phyloP scores from a whole-genome alignment of 78 protist species.

The Dictyostelium capitatum region DNA sequence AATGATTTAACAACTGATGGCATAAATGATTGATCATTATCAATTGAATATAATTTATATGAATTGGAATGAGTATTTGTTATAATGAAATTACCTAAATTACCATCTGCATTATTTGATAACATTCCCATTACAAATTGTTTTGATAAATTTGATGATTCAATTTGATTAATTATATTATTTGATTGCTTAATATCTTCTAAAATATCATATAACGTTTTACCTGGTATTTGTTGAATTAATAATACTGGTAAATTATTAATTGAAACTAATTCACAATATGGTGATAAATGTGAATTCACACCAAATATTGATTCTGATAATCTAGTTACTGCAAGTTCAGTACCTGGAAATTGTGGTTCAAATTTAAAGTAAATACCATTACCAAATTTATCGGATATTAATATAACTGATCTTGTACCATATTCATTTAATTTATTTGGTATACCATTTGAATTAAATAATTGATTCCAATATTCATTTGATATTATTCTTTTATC shows the following conservation, averaged over 20 bases:
- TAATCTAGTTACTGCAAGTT: background rate
- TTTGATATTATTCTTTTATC: background rate
- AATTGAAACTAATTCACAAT: background rate
- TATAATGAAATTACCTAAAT: background rate
- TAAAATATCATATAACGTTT: background rate
- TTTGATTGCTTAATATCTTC: background rate
- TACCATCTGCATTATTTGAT: background rate
- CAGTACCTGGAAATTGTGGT: conserved; percentile 8
- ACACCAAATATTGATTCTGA: background rate
- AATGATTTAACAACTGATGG: background rate
- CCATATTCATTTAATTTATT: background rate
- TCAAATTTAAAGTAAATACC: background rate
- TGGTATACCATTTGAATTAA: background rate
- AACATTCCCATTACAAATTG: background rate
- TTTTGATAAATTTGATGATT: conserved; percentile 5
- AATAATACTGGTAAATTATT: conserved; percentile 1
- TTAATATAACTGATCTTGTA: background rate
- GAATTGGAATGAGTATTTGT: too few relatives aligned
- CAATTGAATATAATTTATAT: background rate
- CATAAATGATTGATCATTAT: background rate
- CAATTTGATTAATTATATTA: background rate
- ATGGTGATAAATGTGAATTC: background rate
- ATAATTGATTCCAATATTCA: background rate
- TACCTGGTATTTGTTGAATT: background rate
- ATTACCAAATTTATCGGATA: background rate